Evolutionary conservation across 352 stramenopile species (phyloP), one percentile per base, ranked within the genome.

Genomic region (Globisporangium spinosum): DNA sequence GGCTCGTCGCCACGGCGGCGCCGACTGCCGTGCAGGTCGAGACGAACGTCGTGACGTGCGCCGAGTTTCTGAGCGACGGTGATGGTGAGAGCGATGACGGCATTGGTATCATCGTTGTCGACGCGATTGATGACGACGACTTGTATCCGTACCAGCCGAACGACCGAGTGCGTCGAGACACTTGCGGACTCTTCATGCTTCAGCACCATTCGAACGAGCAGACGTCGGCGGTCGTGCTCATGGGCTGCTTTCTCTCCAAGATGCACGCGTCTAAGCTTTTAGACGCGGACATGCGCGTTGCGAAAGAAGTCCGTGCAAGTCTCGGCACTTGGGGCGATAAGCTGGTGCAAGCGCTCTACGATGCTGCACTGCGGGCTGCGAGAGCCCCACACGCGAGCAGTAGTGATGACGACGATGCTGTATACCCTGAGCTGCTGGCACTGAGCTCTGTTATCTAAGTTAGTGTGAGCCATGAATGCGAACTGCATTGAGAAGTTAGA

Each of bases 121-220:
- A 86, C 35, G 82, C 68, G 45, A 76, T 89, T 38, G 77, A 85
- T 4, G 72, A 80, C 4, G 80, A 89, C 59, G 72, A 73, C 0
- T 58, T 85, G 5, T 83, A 82, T 63, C 78, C 80, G 64, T 89
- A 89, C 54, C 68, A 69, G 29, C 27, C 67, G 8, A 53, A 27
- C 1, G 67, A 71, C 13, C 74, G 78, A 4, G 72, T 86, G n/a
- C 79, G 77, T 3, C 74, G 84, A 23, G 79, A 88, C 68, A 77
- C 84, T 34, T 82, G 76, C 2, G 74, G 70, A 34, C 70, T 82
- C 40, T 71, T 82, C 27, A 51, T 78, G 17, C 27, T 65, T 13
- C 60, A 38, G 47, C 17, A 9, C 2, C 47, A 27, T 3, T 55
- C 47, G 23, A 55, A 12, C 23, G 47, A 27, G 10, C 20, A 55